Evolutionary conservation across 192 early-diverging fungal genomes (phyloP), one percentile per base, ranked within the genome.

Genomic region (Podila verticillata): DNA sequence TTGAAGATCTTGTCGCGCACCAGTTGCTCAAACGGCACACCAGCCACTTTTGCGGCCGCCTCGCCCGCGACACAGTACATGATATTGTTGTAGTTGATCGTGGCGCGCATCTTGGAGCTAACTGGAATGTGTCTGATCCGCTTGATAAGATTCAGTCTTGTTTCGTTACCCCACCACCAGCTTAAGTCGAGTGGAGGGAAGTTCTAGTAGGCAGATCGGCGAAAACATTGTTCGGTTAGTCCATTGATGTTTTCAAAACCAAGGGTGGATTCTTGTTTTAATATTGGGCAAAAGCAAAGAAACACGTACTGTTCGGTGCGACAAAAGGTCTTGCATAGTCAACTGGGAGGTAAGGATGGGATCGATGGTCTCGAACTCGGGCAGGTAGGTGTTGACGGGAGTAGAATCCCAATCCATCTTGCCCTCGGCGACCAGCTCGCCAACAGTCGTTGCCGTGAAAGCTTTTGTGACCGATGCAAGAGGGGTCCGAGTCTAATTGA

Each of bases 1-100:
- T 48, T 28, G n/a, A 74, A 63, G 47, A 74, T 32, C 26, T 68
- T 74, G 47, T 32, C 31, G 5, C 30, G 15, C 12, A 68, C 73
- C 9, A 68, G 34, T 0, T 63, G 24, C 30, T 74, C 73, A 24
- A 57, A 67, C 0, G 72, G 36, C 0, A 49, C 57, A 7, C 61
- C 61, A 0, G 34, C 73, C 3, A 68, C 61, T 5, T 63, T 56
- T 28, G 48, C 73, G 1, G 59, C 65, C 5, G 73, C 66, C 32
- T 66, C 73, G 7, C 73, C 73, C 0, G 73, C 65, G 22, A 74
- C 59, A n/a, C 44, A 9, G 29, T 74, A 74, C n/a, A 61, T 51
- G 29, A 74, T 8, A 6, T 74, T 74, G 51, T 39, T 67, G 48
- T 74, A 74, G 3, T 61, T 12, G 0, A 8, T 8, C 6, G 7